Percentiles rank a stretch among this genome's conserved stretches.
Evolutionary conservation across 2,329 filamentous ascomycete genomes (phyloP).

Genomic region (Huntiella savannae): DNA sequence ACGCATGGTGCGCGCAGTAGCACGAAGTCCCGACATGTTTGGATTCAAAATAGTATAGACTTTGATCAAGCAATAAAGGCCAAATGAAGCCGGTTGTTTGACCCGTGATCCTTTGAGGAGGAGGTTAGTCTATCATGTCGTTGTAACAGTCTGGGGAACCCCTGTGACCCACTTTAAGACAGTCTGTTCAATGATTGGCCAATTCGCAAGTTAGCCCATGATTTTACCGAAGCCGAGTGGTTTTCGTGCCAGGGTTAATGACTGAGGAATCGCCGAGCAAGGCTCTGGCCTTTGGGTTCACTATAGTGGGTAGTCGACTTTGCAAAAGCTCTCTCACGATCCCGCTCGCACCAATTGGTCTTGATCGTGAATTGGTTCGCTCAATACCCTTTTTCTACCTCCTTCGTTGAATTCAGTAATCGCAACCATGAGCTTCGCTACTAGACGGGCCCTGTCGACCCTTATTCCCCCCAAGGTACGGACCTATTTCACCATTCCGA

Average conservation of each 20-base stretch:
- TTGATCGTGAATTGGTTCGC: constrained; percentile 11
- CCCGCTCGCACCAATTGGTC: constrained; percentile 10
- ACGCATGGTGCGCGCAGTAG: not conserved
- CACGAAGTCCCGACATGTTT: constrained; percentile 5
- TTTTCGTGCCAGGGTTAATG: constrained; percentile 22
- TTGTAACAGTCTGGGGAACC: not conserved
- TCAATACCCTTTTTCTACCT: constrained; percentile 11
- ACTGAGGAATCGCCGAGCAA: constrained; percentile 2
- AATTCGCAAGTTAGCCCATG: constrained; percentile 19
- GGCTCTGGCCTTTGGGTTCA: constrained; percentile 10
- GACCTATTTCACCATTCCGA: constrained; percentile 2
- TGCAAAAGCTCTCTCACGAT: constrained; percentile 12
- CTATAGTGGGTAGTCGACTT: constrained; percentile 7
- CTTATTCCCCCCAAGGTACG: constrained; percentile 96
- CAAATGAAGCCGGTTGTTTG: not conserved
- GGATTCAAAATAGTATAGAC: not conserved
- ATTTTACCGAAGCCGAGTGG: constrained; percentile 29
- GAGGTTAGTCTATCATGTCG: not conserved
- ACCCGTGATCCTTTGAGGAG: constrained; percentile 7
- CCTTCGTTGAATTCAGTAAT: not conserved
- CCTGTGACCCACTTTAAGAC: not conserved
- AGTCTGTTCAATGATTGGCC: constrained; percentile 23
- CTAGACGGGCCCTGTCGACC: constrained; percentile 84
- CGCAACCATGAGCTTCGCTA: constrained; percentile 67
- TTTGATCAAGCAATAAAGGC: not conserved